Evolutionary conservation across 495 filamentous ascomycete genomes (phyloP), one percentile per base, ranked within the genome.

Genomic region (Lasiosphaeria miniovina): DNA sequence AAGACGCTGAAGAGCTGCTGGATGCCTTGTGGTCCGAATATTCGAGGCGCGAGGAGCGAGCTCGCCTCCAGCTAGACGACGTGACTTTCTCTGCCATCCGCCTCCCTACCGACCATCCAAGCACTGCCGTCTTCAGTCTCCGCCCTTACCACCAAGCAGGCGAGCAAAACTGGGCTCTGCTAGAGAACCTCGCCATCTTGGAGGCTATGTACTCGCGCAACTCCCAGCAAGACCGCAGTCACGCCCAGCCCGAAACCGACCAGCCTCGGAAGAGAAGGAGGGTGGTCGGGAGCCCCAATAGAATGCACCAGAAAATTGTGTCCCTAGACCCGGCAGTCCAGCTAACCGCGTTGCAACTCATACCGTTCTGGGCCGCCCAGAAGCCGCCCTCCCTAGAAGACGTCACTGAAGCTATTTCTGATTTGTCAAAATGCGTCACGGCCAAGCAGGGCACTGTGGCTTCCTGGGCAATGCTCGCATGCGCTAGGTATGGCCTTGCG

Each of bases 11-110:
- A 63, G 80, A 79, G 10, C 71, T 94, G 24, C 59, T 81, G 46
- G 82, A 88, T 50, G 77, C 80, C 17, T 65, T 96, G 32, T 84
- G 84, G 69, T 79, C 76, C 6, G 92, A 96, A 61, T 95, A 95
- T 71, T 80, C 81, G 34, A 84, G 73, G 59, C 83, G 91, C 61
- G 74, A 85, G 33, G 87, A 88, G 50, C 86, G 86, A 55, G 85
- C 89, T 32, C 79, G 86, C n/a, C 72, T 95, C 14, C 88, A 92
- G 59, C 74, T 90, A 17, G 90, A 91, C 61, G 90, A 96, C 59
- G 66, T 90, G 17, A 71, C 81, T 11, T 89, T 91, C 70, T 59
- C 72, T 64, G 67, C 74, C 60, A 66, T 72, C 52, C 53, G 56
- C 54, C 64, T 75, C 57, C 71, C 65, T 40, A 57, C 60, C 3